These are phyloP conservation scores for Teratosphaeria viscida DNA, from an alignment of 2,329 filamentous ascomycete species.

Conservation along the genomic window DNA sequence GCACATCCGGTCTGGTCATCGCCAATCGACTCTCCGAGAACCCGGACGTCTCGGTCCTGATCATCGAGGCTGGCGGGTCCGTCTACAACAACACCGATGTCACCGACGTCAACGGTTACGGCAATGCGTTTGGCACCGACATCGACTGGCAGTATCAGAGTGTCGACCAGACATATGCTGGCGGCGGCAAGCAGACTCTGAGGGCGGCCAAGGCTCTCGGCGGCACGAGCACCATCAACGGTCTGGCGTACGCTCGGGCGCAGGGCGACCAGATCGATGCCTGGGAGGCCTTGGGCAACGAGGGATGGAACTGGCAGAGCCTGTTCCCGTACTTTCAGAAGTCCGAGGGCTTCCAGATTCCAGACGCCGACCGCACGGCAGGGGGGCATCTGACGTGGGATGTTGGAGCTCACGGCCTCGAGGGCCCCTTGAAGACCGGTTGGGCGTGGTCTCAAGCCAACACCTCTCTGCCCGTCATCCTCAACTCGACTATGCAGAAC, in stretches of 20 bases:
- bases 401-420: conserved; percentile 1
- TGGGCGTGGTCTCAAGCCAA: conserved; percentile 29
- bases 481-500: conserved; percentile 32
- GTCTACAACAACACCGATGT: neutral
- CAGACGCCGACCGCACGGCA: neutral
- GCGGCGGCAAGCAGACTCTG: neutral
- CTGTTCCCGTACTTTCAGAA: conserved; percentile 24
- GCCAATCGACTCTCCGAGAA: neutral
- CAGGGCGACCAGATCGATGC: conserved; percentile 24
- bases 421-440: conserved; percentile 4
- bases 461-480: neutral
- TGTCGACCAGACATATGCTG: neutral
- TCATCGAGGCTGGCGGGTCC: neutral
- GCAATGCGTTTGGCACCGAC: neutral
- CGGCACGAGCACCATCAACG: conserved; percentile 31
- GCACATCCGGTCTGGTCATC: neutral
- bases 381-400: conserved; percentile 6
- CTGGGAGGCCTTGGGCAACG: conserved; percentile 25
- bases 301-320: conserved; percentile 29
- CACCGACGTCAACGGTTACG: neutral
- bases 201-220: conserved; percentile 12
- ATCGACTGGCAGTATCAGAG: conserved; percentile 1
- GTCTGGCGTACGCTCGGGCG: conserved; percentile 13
- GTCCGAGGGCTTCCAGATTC: conserved; percentile 18
- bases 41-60: neutral